Evolutionary conservation across 257 asterid genomes (phyloP).

Genomic region (Solanum pennellii): DNA sequence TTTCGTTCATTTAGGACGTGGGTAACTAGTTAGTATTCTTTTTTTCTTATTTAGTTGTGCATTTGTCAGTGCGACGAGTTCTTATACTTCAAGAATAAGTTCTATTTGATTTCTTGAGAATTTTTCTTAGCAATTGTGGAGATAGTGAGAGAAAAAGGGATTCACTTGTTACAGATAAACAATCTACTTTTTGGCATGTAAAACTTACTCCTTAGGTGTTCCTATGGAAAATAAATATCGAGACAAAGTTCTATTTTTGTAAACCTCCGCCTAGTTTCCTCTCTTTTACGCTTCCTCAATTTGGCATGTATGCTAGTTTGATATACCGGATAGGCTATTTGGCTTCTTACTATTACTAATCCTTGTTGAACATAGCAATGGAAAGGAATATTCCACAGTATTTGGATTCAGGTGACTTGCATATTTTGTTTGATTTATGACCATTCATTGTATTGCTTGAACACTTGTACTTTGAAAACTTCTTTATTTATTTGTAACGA

Average conservation of each 20-base stretch:
- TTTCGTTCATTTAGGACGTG: neutral
- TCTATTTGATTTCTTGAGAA: slow-evolving; percentile 3
- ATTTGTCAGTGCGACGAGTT: neutral
- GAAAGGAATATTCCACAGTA: neutral
- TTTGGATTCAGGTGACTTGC: neutral
- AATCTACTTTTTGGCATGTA: neutral
- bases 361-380: neutral
- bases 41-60: neutral
- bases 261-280: neutral
- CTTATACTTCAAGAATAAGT: slow-evolving; percentile 7
- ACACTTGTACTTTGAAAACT: neutral
- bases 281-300: neutral
- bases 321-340: neutral
- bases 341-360: neutral
- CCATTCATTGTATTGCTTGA: neutral
- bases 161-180: neutral
- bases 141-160: neutral
- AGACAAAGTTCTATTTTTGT: neutral
- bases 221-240: neutral
- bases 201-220: neutral
- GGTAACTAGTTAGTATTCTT: neutral
- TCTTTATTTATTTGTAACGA: neutral
- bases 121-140: neutral
- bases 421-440: neutral
- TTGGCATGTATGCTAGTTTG: neutral